These are phyloP conservation scores for Amanita rubescens DNA, from an alignment of 768 basidiomycete species.

Conservation along the genomic window DNA sequence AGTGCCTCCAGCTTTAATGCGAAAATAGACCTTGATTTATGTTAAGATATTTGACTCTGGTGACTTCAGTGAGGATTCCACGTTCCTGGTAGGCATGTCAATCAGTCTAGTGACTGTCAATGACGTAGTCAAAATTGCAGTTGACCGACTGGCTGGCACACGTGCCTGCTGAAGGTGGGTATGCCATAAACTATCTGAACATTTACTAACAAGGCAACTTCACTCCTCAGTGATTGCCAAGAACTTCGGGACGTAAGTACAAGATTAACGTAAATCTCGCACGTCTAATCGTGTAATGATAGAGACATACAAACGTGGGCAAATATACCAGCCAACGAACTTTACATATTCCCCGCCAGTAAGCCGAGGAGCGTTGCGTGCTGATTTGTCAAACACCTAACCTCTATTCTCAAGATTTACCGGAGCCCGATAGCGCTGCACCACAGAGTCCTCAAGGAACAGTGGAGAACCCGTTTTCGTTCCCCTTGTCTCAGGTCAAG, in stretches of 20 bases:
- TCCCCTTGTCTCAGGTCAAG: conserved; percentile 37
- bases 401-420: conserved; percentile 21
- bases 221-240: conserved; percentile 34
- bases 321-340: conserved; percentile 35
- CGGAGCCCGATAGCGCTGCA: conserved; percentile 25
- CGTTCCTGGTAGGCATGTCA: conserved; percentile 33
- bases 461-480: conserved; percentile 39
- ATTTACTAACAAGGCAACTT: conserved; percentile 4
- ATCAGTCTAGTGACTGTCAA: background rate
- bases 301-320: conserved; percentile 30
- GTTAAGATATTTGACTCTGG: conserved; percentile 43
- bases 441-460: conserved; percentile 37
- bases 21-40: background rate
- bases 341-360: conserved; percentile 49
- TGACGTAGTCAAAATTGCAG: conserved; percentile 14
- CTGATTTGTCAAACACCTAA: background rate
- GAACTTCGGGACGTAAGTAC: conserved; percentile 36
- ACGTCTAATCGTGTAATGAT: background rate
- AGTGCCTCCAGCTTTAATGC: conserved; percentile 3
- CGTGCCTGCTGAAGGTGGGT: conserved; percentile 39
- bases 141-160: conserved; percentile 51
- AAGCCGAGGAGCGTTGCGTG: conserved; percentile 4
- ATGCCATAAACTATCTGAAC: background rate
- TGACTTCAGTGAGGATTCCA: conserved; percentile 43
- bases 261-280: background rate